Percentiles rank a stretch among this genome's conserved stretches.
These are phyloP conservation scores for Fraxinus quadrangulata DNA, from an alignment of 257 asterid genomes.

Conservation along the genomic window DNA sequence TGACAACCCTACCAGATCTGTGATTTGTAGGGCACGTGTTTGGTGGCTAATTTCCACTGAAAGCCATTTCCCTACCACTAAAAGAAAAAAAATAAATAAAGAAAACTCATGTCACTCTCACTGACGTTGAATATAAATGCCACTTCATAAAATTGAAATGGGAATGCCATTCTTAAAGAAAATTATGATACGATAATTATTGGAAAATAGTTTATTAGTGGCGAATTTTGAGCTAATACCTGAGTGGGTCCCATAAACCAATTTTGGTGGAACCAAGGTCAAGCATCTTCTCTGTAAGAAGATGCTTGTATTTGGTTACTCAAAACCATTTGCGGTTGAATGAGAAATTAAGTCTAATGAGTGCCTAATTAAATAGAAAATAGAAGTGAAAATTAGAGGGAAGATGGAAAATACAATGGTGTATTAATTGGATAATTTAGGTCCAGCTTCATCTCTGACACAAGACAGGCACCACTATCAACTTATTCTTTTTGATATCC, in stretches of 20 bases:
- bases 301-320: not conserved
- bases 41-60: not conserved
- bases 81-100: not conserved
- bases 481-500: not conserved
- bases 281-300: not conserved
- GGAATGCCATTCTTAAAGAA: not conserved
- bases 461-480: not conserved
- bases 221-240: not conserved
- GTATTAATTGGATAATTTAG: not conserved
- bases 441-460: not conserved
- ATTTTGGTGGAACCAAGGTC: not conserved
- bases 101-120: not conserved
- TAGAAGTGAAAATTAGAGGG: not conserved
- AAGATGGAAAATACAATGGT: not conserved
- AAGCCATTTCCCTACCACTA: not conserved
- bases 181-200: not conserved
- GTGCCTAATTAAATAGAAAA: not conserved
- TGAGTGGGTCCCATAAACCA: not conserved
- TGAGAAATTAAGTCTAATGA: not conserved
- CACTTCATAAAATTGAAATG: not conserved
- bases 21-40: not conserved
- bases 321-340: not conserved
- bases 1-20: not conserved
- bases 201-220: not conserved
- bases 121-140: not conserved